These are phyloP conservation scores for Mycena sp. DNA, from an alignment of 1,284 basidiomycete species.

Conservation along the genomic window DNA sequence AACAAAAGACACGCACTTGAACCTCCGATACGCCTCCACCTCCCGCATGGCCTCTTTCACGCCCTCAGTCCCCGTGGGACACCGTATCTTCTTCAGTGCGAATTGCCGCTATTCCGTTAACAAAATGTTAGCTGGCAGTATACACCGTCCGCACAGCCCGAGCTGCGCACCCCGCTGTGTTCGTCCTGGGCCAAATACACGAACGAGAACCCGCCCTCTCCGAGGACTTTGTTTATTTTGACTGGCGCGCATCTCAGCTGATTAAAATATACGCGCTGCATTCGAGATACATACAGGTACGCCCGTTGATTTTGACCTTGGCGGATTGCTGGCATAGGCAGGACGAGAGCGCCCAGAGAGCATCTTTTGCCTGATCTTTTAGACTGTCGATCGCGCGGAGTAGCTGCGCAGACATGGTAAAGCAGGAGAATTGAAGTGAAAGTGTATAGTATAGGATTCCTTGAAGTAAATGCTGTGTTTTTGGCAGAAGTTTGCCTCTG, in stretches of 20 bases:
- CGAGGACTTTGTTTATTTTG: slow-evolving; percentile 89
- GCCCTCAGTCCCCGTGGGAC: slow-evolving; percentile 83
- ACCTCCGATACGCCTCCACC: slow-evolving; percentile 90
- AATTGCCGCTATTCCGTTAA: slow-evolving; percentile 73
- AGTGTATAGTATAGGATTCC: not conserved
- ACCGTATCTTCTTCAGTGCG: slow-evolving; percentile 93
- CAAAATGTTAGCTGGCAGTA: not conserved
- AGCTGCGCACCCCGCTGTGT: slow-evolving; percentile 70
- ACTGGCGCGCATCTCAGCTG: slow-evolving; percentile 52
- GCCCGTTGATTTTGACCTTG: slow-evolving; percentile 92
- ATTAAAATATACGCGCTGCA: slow-evolving; percentile 3
- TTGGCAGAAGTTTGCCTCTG: not conserved
- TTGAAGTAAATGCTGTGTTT: not conserved
- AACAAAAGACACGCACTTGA: slow-evolving; percentile 69
- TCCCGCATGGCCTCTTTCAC: slow-evolving; percentile 90
- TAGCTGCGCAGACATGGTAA: slow-evolving; percentile 43
- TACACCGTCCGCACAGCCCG: not conserved
- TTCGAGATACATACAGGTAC: slow-evolving; percentile 73
- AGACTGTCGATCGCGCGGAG: slow-evolving; percentile 65
- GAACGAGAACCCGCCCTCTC: slow-evolving; percentile 96
- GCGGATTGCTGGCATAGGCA: slow-evolving; percentile 83
- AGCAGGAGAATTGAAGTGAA: not conserved
- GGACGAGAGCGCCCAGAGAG: slow-evolving; percentile 79
- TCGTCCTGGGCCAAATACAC: slow-evolving; percentile 94
- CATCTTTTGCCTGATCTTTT: slow-evolving; percentile 82